Evolutionary conservation across 495 filamentous ascomycete species (phyloP).

Genomic region (Tuber microsphaerosporum): DNA sequence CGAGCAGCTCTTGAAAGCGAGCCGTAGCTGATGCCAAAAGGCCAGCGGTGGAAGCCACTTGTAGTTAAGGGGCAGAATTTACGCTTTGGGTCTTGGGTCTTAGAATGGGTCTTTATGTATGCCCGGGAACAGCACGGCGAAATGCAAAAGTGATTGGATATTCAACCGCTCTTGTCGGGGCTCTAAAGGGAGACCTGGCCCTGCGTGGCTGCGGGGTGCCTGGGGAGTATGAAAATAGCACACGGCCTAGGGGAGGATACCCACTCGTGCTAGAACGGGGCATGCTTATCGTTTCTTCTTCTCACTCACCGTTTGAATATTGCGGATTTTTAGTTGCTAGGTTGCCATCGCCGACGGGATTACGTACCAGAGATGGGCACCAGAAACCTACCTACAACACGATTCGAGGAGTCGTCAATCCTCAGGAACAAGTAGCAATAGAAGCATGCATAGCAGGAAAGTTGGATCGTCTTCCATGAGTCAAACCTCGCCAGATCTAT

Average conservation of each 20-base stretch:
- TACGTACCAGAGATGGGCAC: background rate
- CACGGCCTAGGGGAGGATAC: background rate
- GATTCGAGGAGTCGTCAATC: background rate
- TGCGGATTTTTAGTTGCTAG: background rate
- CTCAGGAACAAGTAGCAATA: background rate
- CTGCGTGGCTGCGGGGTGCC: background rate
- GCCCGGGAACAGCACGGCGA: background rate
- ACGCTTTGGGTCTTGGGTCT: background rate
- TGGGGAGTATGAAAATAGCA: background rate
- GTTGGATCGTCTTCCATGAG: background rate
- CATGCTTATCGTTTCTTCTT: background rate
- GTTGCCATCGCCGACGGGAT: background rate
- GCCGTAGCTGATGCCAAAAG: too few species aligned
- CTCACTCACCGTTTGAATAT: background rate
- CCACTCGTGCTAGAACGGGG: background rate
- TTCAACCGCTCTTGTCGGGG: background rate
- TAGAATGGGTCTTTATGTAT: background rate
- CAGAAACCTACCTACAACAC: background rate
- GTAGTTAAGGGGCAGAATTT: background rate
- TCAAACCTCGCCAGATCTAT: background rate
- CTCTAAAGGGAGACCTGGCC: too few species aligned
- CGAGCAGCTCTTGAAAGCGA: too few species aligned
- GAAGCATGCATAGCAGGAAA: background rate
- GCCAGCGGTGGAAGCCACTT: background rate
- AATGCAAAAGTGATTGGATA: background rate